Conservation (phyloP, 169 alveolate genomes). For the Plasmodium relictum region DNA sequence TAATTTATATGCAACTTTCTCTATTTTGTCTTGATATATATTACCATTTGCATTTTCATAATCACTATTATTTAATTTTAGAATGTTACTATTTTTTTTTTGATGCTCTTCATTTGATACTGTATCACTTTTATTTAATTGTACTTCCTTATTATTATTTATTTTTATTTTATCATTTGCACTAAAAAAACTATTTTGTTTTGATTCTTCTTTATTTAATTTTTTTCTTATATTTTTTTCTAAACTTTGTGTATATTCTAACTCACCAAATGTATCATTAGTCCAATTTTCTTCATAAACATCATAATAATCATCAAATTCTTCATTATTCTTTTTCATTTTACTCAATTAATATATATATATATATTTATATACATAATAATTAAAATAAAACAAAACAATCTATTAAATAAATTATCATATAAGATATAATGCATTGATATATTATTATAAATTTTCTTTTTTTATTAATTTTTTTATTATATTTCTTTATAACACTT, state of each 20-base stretch:
- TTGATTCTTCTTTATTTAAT: conserved; percentile 53
- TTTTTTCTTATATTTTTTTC: conserved; percentile 62
- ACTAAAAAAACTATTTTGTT: conserved; percentile 51
- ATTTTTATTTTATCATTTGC: conserved; percentile 26
- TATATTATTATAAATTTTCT: no score
- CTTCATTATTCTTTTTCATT: conserved; percentile 44
- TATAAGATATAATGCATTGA: no score
- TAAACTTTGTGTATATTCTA: conserved; percentile 58
- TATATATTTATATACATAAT: no score
- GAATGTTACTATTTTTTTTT: not conserved
- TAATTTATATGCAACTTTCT: not conserved
- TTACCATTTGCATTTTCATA: not conserved
- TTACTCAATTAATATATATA: not conserved
- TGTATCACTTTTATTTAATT: conserved; percentile 17
- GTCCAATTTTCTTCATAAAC: conserved; percentile 68
- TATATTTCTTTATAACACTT: no score
- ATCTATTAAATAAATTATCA: no score
- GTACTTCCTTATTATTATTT: conserved; percentile 1
- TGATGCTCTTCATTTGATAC: not conserved
- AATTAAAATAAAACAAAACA: no score
- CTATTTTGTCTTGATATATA: not conserved
- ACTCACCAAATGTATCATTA: conserved; percentile 54
- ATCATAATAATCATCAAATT: conserved; percentile 69
- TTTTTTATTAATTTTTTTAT: no score
- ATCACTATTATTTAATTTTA: not conserved